Percentiles rank a stretch among this genome's conserved stretches.
These are phyloP conservation scores for Pinus albicaulis DNA, from an alignment of 75 land plant species.

Conservation along the genomic window DNA sequence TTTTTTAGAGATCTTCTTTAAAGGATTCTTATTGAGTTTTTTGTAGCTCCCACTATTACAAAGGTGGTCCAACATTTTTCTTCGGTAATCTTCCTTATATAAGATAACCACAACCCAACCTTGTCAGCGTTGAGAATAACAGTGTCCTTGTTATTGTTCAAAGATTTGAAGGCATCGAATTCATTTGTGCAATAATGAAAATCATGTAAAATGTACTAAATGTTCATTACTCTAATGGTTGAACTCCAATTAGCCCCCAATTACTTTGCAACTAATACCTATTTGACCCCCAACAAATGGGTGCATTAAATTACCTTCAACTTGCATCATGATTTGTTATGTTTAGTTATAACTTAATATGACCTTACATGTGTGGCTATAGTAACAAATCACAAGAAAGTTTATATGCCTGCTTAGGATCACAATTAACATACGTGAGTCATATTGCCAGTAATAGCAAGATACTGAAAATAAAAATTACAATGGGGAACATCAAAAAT, in stretches of 20 bases:
- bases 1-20: too few relatives aligned
- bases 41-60: too few relatives aligned
- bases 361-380: background rate
- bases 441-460: background rate
- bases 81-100: too few relatives aligned
- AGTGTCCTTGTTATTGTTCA: too few relatives aligned
- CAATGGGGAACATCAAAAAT: background rate
- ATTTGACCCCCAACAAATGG: background rate
- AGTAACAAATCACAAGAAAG: background rate
- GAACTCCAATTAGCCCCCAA: background rate
- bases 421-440: background rate
- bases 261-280: background rate
- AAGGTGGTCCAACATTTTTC: too few relatives aligned
- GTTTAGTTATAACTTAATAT: too few relatives aligned
- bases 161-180: too few relatives aligned
- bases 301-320: background rate
- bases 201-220: background rate
- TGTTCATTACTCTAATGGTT: background rate
- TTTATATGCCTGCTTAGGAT: too few relatives aligned
- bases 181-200: too few relatives aligned
- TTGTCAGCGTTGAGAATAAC: too few relatives aligned
- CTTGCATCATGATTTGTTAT: background rate
- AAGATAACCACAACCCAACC: too few relatives aligned
- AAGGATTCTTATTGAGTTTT: too few relatives aligned
- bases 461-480: background rate